Evolutionary conservation across 805 yeast species (phyloP), one percentile per base, ranked within the genome.

Genomic region (Suhomyces vadensis): DNA sequence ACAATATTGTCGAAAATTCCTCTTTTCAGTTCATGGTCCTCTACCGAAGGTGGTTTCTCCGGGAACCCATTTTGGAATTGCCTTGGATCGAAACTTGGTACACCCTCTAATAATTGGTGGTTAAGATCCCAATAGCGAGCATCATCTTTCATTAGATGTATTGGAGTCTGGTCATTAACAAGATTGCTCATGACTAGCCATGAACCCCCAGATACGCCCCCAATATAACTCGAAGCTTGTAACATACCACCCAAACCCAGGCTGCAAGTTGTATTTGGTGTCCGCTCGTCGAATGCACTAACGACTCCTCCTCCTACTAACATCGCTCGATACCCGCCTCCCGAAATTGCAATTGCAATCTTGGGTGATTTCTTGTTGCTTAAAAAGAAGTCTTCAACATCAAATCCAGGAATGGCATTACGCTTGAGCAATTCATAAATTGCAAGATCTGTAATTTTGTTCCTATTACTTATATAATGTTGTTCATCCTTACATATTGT

Each of bases 121-220:
- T 64, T 61, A 9, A 78, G 53, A 40, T 67, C 63, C 82, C 82
- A 73, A 5, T 61, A 58, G 4, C 63, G 56, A 3, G 37, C 46
- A 19, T 52, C 50, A 13, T 55, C 49, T 25, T 50, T 51, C 36
- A 67, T 25, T 40, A 62, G 47, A 26, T 46, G 27, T 21, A 65
- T 48, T 6, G 70, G 68, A 6, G 40, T 49, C 22, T 57, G 60
- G 45, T 67, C 69, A 40, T 64, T 62, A 1, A 66, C 55, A 21
- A 60, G 62, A 39, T 61, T 65, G 43, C 67, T 67, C 61, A 83
- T 75, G 1, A 84, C 77, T 6, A 82, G 61, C 90, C 91, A 84
- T 37, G 84, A 75, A 0, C 90, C 91, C 1, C 90, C 90, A 2
- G 88, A 82, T 1, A 82, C 73, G 0, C 89, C 89, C 0, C 80